Base-by-base conservation (phyloP, 2,329 filamentous ascomycete species). In the Beauveria brongniartii region DNA sequence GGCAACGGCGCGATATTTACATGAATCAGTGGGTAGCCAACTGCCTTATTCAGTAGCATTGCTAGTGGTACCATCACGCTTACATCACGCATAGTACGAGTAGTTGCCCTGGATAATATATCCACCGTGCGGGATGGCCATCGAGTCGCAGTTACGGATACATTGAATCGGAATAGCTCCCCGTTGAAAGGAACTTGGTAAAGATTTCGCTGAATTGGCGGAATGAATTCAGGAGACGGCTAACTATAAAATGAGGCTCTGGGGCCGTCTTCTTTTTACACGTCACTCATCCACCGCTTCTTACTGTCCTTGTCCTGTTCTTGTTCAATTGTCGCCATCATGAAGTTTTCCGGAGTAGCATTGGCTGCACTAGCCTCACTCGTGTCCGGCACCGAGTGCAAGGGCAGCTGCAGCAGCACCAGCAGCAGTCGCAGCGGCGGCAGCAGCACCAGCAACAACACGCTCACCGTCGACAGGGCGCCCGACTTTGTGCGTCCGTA, bases 401-500 rank as follows among this genome's bases (percentile, higher is more conserved):
- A 37, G 34, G 8, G 4, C 22, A 24, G 20, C 44, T 10, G 7
- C 16, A 26, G 26, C 26, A 28, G 30, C n/a, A 30, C 3, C 22
- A 22, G 22, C 22, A 8, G 7, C n/a, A n/a, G n/a, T n/a, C n/a
- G n/a, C n/a, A n/a, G n/a, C n/a, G n/a, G n/a, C 20, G 28, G 8
- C 28, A 3, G 3, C 20, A 24, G 20, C 43, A 2, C 3, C 20
- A 41, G 24, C 28, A 20, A n/a, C 26, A 55, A 43, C 22, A 43
- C 34, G 16, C 44, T 68, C 41, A 41, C 61, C 7, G 66, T 68
- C 8, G 57, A 66, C 6, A 41, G 37, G 10, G 67, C 67, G 3
- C 67, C 67, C 1, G 62, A 66, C 41, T 55, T 63, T 46, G 47
- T 65, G 12, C 66, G 66, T 1, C 66, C 67, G 3, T 68, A 68